These are phyloP conservation scores for Rhodosporidiobolus odoratus DNA, from an alignment of 768 basidiomycete genomes.

Conservation along the genomic window DNA sequence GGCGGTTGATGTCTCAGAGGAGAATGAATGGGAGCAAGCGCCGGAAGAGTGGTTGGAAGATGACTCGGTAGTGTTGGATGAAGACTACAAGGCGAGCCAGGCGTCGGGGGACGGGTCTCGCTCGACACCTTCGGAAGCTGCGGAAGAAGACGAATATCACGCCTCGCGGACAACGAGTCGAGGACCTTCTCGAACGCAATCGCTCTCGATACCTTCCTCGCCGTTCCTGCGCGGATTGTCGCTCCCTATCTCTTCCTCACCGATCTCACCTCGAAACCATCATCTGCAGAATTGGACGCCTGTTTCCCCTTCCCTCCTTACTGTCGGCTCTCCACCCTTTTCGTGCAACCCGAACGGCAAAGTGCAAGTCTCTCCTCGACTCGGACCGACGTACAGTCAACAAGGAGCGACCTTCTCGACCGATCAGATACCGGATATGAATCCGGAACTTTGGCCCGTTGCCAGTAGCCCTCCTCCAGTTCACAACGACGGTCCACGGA, in stretches of 20 bases:
- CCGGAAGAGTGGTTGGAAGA: slow-evolving; percentile 25
- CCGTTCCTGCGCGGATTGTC: slow-evolving; percentile 22
- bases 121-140: neutral
- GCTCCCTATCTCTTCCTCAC: neutral
- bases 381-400: slow-evolving; percentile 33
- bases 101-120: neutral
- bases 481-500: neutral
- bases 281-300: slow-evolving; percentile 21
- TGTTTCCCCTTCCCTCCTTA: slow-evolving; percentile 3
- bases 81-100: neutral
- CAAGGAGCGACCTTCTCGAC: neutral
- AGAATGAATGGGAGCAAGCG: slow-evolving; percentile 10
- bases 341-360: slow-evolving; percentile 10
- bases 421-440: slow-evolving; percentile 31
- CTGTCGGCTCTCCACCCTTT: slow-evolving; percentile 8
- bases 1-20: neutral
- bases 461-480: neutral
- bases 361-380: slow-evolving; percentile 28
- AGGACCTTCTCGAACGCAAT: neutral
- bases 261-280: slow-evolving; percentile 1
- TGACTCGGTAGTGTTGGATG: slow-evolving; percentile 24
- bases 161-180: neutral
- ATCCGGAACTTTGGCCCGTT: slow-evolving; percentile 23
- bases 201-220: slow-evolving; percentile 26
- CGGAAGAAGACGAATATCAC: slow-evolving; percentile 2